Percentiles rank a stretch among this genome's conserved stretches.
phyloP scores from a whole-genome alignment of 169 alveolate species.

The Cryptosporidium ryanae region DNA sequence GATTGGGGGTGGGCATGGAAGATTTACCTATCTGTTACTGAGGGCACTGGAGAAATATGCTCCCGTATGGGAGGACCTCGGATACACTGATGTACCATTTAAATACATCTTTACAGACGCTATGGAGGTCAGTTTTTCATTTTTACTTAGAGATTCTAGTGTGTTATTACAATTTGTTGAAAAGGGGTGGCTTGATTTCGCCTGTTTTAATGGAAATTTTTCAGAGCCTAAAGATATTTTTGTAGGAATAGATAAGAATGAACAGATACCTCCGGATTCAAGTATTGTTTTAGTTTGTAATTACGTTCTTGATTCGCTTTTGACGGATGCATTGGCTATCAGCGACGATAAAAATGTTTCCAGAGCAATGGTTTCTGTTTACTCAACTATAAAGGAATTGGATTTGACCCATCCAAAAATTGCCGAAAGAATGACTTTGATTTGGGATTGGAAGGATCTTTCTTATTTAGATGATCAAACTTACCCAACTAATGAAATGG shows the following conservation, averaged over 20 bases:
- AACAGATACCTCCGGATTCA: slow-evolving; percentile 78
- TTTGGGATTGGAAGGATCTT: slow-evolving; percentile 58
- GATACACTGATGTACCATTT: slow-evolving; percentile 83
- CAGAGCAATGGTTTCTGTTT: slow-evolving; percentile 57
- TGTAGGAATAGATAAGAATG: slow-evolving; percentile 76
- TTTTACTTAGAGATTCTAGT: slow-evolving; percentile 80
- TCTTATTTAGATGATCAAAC: not conserved
- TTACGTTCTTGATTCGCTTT: slow-evolving; percentile 85
- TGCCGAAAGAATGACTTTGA: slow-evolving; percentile 65
- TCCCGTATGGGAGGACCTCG: slow-evolving; percentile 80
- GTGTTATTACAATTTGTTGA: slow-evolving; percentile 75
- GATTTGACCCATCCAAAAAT: slow-evolving; percentile 62
- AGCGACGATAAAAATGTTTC: slow-evolving; percentile 16
- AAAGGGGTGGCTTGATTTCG: slow-evolving; percentile 84
- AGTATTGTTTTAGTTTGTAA: slow-evolving; percentile 83
- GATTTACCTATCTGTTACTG: slow-evolving; percentile 82
- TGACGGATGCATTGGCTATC: slow-evolving; percentile 81
- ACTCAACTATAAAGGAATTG: slow-evolving; percentile 42
- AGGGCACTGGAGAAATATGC: slow-evolving; percentile 82
- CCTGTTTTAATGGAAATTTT: slow-evolving; percentile 83
- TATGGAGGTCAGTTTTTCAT: slow-evolving; percentile 80
- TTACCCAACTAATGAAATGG: not conserved
- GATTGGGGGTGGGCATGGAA: slow-evolving; percentile 86
- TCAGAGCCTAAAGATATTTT: slow-evolving; percentile 76
- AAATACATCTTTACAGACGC: slow-evolving; percentile 86